These are phyloP conservation scores for Phylloboletellus chloephorus DNA, from an alignment of 1,284 basidiomycete species.

Conservation along the genomic window DNA sequence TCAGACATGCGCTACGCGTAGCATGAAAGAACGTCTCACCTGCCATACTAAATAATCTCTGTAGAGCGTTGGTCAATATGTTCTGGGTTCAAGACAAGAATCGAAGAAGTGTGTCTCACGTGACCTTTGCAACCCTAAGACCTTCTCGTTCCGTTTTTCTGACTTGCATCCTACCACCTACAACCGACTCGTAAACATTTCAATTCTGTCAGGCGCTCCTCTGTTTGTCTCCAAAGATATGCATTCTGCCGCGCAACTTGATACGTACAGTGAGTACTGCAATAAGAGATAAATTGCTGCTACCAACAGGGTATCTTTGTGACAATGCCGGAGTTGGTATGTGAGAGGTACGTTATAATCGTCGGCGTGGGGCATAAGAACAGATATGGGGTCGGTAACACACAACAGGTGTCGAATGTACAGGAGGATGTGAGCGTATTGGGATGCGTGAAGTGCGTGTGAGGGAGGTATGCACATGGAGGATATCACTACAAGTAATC, in stretches of 20 bases:
- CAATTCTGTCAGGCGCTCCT: neutral
- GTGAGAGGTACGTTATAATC: conserved; percentile 29
- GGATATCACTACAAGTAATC: conserved; percentile 33
- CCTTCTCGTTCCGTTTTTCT: too few species aligned
- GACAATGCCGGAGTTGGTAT: conserved; percentile 23
- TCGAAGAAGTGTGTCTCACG: conserved; percentile 2
- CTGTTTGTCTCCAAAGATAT: conserved; percentile 28
- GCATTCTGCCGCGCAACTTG: conserved; percentile 35
- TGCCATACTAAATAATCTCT: conserved; percentile 13
- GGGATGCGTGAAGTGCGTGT: conserved; percentile 23
- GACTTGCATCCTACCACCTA: too few species aligned
- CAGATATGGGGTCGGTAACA: conserved; percentile 20
- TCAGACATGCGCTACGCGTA: neutral
- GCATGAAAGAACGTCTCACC: conserved; percentile 8
- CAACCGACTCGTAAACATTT: too few species aligned
- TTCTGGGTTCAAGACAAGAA: neutral
- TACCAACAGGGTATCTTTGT: conserved; percentile 36
- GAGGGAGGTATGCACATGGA: conserved; percentile 27
- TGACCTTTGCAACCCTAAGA: neutral
- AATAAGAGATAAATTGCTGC: conserved; percentile 27
- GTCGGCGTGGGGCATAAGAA: conserved; percentile 28
- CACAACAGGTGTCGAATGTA: conserved; percentile 18
- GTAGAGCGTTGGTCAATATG: too few species aligned
- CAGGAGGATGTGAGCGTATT: conserved; percentile 2
- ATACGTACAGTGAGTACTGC: conserved; percentile 24